These are phyloP conservation scores for Atkinsonella texensis DNA, from an alignment of 2,329 filamentous ascomycete species.

Conservation along the genomic window DNA sequence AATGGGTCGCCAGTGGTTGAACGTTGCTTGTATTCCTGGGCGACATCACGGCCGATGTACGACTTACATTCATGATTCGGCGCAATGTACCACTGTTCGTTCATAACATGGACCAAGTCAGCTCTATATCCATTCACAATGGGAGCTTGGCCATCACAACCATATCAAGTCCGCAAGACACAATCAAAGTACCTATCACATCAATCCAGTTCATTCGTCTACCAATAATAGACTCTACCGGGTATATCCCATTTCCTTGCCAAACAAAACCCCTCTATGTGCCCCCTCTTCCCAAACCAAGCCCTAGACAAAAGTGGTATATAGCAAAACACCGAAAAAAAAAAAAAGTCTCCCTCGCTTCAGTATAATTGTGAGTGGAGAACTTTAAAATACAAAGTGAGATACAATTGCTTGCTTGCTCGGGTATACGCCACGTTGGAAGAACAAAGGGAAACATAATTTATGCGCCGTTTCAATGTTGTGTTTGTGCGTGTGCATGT, in stretches of 20 bases:
- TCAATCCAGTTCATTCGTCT: not conserved
- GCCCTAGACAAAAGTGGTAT: slow-evolving; percentile 2
- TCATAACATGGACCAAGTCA: too few relatives aligned
- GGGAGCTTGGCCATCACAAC: too few relatives aligned
- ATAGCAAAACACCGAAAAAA: slow-evolving; percentile 2
- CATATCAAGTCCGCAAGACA: not conserved
- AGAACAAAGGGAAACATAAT: not conserved
- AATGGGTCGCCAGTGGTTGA: too few relatives aligned
- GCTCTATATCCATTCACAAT: too few relatives aligned
- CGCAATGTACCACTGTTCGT: too few relatives aligned
- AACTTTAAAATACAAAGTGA: not conserved
- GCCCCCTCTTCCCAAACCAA: not conserved
- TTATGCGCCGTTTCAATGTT: not conserved
- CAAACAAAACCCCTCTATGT: slow-evolving; percentile 10
- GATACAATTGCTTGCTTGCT: not conserved
- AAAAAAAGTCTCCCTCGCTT: slow-evolving; percentile 1
- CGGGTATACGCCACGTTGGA: not conserved
- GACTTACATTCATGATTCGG: too few relatives aligned
- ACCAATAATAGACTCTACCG: not conserved
- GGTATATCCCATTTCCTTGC: slow-evolving; percentile 2
- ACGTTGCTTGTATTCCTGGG: too few relatives aligned
- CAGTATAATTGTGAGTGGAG: not conserved
- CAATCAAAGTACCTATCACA: not conserved
- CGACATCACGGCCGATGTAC: too few relatives aligned
- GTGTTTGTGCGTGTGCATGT: not conserved